phyloP scores from a whole-genome alignment of 2,329 filamentous ascomycete species.

The Cercospora sesami region DNA sequence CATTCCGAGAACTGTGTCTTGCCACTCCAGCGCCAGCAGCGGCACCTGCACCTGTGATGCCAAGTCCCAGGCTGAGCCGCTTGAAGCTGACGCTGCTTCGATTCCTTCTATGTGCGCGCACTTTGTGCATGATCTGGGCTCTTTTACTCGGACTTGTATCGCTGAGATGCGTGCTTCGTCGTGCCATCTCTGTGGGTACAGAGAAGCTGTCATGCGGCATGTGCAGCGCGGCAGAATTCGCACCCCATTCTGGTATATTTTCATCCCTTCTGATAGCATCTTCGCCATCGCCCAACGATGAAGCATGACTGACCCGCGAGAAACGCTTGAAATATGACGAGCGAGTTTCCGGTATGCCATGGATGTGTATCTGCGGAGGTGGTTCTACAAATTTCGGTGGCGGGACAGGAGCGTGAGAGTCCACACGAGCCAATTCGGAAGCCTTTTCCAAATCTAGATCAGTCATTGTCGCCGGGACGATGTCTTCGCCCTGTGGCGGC shows the following conservation, averaged over 20 bases:
- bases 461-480: slow-evolving; percentile 28
- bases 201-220: slow-evolving; percentile 48
- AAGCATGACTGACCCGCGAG: slow-evolving; percentile 39
- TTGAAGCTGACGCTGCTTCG: slow-evolving; percentile 26
- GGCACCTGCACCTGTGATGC: slow-evolving; percentile 29
- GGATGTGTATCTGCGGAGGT: slow-evolving; percentile 44
- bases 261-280: slow-evolving; percentile 42
- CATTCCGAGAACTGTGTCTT: slow-evolving; percentile 9
- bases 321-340: slow-evolving; percentile 36
- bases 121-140: slow-evolving; percentile 27
- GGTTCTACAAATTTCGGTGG: slow-evolving; percentile 30
- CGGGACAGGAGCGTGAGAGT: slow-evolving; percentile 15
- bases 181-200: slow-evolving; percentile 44
- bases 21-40: slow-evolving; percentile 6
- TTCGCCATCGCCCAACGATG: slow-evolving; percentile 44
- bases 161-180: slow-evolving; percentile 37
- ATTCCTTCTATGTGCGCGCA: slow-evolving; percentile 36
- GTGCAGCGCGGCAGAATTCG: slow-evolving; percentile 40
- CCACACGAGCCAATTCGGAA: slow-evolving; percentile 27
- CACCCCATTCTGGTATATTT: slow-evolving; percentile 44
- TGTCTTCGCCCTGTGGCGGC: slow-evolving; percentile 36
- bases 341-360: slow-evolving; percentile 29
- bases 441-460: slow-evolving; percentile 44
- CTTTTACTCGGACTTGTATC: slow-evolving; percentile 34
- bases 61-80: slow-evolving; percentile 31